Percentiles rank a stretch among this genome's conserved stretches.
phyloP scores from a whole-genome alignment of 2,329 filamentous ascomycete species.

The Alternaria tenuissima region DNA sequence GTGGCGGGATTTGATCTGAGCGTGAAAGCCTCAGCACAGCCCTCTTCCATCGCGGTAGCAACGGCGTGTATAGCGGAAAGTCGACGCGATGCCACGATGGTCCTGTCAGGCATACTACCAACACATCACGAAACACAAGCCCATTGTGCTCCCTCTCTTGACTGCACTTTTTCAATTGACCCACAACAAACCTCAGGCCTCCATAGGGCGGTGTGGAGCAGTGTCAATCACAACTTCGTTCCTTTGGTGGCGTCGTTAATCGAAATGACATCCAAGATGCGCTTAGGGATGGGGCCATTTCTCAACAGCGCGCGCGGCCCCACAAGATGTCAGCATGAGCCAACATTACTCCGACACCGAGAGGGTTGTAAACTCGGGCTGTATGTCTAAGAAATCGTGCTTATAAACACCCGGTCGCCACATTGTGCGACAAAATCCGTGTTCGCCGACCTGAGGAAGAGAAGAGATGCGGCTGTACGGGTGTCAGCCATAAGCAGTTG shows the following conservation, averaged over 20 bases:
- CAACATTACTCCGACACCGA: constrained; percentile 12
- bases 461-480: constrained; percentile 4
- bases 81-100: not conserved
- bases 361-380: not conserved
- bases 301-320: constrained; percentile 2
- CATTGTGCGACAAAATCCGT: not conserved
- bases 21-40: constrained; percentile 22
- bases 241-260: constrained; percentile 18
- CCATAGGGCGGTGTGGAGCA: not conserved
- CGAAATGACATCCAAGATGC: constrained; percentile 10
- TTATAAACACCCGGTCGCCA: not conserved
- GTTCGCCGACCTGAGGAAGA: not conserved
- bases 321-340: constrained; percentile 9
- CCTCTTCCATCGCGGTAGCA: constrained; percentile 1
- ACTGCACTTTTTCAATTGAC: not conserved
- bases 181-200: not conserved
- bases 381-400: not conserved
- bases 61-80: constrained; percentile 3
- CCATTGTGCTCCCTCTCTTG: not conserved
- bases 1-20: constrained; percentile 18
- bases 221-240: not conserved
- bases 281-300: constrained; percentile 13
- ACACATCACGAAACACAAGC: constrained; percentile 1
- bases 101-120: not conserved
- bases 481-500: constrained; percentile 9